Evolutionary conservation across 2,329 filamentous ascomycete species (phyloP).

Genomic region (Xylariaceae sp.): DNA sequence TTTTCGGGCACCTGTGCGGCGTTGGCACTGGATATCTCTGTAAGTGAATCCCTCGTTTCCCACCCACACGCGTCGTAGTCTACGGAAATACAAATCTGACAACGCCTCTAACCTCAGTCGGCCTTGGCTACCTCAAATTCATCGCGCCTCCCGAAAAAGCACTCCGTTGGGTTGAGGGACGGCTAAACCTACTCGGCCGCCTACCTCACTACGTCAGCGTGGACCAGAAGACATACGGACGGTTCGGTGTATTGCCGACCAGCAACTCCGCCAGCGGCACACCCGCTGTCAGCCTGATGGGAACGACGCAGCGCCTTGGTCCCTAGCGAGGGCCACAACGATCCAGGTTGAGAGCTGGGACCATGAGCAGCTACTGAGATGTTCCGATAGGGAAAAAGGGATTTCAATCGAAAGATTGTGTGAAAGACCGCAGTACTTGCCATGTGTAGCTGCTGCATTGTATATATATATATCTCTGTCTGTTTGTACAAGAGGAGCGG

Average conservation of each 20-base stretch:
- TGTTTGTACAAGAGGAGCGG: too few species aligned
- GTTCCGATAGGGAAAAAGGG: too few species aligned
- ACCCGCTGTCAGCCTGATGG: slow-evolving; percentile 57
- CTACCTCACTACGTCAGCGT: slow-evolving; percentile 91
- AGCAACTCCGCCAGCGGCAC: slow-evolving; percentile 35
- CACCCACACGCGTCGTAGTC: not conserved
- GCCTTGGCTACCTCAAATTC: slow-evolving; percentile 82
- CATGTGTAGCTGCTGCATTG: too few species aligned
- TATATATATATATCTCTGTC: too few species aligned
- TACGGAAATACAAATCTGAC: slow-evolving; percentile 13
- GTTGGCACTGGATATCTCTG: slow-evolving; percentile 82
- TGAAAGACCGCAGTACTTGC: too few species aligned
- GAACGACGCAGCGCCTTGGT: slow-evolving; percentile 63
- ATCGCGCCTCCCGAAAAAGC: slow-evolving; percentile 85
- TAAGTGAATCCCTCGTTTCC: slow-evolving; percentile 39
- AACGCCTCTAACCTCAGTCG: slow-evolving; percentile 64
- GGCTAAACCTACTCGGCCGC: slow-evolving; percentile 77
- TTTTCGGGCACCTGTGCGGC: slow-evolving; percentile 82
- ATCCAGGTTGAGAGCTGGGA: too few species aligned
- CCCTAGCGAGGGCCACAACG: slow-evolving; percentile 37
- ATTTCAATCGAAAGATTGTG: too few species aligned
- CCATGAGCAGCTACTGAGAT: too few species aligned
- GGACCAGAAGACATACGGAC: slow-evolving; percentile 91
- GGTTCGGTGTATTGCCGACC: slow-evolving; percentile 81
- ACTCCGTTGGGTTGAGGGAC: slow-evolving; percentile 82